These are phyloP conservation scores for Rhodomyrtus psidioides DNA, from an alignment of 441 rosid genomes.

Conservation along the genomic window DNA sequence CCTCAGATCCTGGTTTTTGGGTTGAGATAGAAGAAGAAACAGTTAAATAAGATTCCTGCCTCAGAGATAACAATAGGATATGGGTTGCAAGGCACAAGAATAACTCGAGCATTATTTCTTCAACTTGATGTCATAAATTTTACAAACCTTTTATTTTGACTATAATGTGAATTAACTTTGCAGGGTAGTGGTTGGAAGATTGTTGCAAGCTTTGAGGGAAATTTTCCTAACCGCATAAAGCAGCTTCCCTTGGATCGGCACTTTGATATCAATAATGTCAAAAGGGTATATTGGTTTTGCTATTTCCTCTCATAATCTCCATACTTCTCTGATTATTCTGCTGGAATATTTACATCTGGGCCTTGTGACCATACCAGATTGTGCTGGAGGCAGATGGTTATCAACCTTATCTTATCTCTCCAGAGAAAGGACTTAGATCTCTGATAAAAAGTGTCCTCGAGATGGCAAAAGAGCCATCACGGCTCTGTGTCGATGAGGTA, in stretches of 20 bases:
- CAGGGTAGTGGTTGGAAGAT: conserved; percentile 99
- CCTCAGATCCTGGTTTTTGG: background rate
- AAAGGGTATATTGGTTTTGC: conserved; percentile 52
- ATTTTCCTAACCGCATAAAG: conserved; percentile 85
- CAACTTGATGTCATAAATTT: background rate
- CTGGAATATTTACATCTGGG: background rate
- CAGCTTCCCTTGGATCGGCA: conserved; percentile 94
- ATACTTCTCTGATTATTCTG: background rate
- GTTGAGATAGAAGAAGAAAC: background rate
- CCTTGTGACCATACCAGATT: conserved; percentile 41
- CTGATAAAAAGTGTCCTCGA: conserved; percentile 87
- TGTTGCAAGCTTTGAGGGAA: conserved; percentile 98
- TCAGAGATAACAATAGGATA: background rate
- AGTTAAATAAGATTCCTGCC: background rate
- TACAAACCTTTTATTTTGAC: background rate
- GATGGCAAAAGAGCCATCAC: conserved; percentile 91
- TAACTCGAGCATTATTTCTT: background rate
- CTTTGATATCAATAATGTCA: conserved; percentile 81
- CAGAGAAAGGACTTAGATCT: conserved; percentile 95
- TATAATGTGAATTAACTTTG: background rate
- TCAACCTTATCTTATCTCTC: conserved; percentile 97
- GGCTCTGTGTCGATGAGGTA: conserved; percentile 90
- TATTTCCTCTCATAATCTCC: background rate
- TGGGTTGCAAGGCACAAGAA: background rate
- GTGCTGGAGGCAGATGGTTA: conserved; percentile 97